Conservation (phyloP, 1,139 yeast species). For the Zygotorulaspora mrakii region DNA sequence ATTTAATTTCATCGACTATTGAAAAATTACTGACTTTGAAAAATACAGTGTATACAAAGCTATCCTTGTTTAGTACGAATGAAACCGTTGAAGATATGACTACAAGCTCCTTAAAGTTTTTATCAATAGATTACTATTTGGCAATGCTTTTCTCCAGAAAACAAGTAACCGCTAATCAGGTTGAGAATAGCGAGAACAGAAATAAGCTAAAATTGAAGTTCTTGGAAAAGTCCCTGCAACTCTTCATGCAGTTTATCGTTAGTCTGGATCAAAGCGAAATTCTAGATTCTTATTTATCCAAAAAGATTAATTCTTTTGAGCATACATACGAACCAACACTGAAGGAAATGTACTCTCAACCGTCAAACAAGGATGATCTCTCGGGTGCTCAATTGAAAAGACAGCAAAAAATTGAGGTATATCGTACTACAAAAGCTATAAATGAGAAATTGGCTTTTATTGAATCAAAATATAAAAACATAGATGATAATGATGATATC, state of each 20-base stretch:
- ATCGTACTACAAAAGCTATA: slow-evolving; percentile 56
- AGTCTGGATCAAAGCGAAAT: slow-evolving; percentile 44
- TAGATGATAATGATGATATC: too few species aligned
- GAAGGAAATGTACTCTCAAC: slow-evolving; percentile 37
- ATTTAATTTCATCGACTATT: slow-evolving; percentile 25
- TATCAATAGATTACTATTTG: slow-evolving; percentile 50
- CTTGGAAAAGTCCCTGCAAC: slow-evolving; percentile 42
- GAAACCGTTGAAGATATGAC: slow-evolving; percentile 57
- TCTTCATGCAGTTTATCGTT: slow-evolving; percentile 46
- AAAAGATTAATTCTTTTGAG: slow-evolving; percentile 43
- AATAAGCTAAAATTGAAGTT: slow-evolving; percentile 40
- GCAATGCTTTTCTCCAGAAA: slow-evolving; percentile 38
- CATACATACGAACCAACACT: slow-evolving; percentile 43
- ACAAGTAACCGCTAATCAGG: slow-evolving; percentile 27
- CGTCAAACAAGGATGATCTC: slow-evolving; percentile 24
- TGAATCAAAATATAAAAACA: slow-evolving; percentile 33
- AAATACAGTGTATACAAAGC: slow-evolving; percentile 29
- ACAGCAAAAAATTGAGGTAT: slow-evolving; percentile 69
- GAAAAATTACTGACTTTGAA: slow-evolving; percentile 37
- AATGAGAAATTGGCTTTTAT: slow-evolving; percentile 42
- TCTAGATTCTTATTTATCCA: slow-evolving; percentile 41
- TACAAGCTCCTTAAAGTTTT: slow-evolving; percentile 52
- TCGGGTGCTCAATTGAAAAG: slow-evolving; percentile 54
- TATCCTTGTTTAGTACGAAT: slow-evolving; percentile 57
- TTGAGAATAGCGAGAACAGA: slow-evolving; percentile 14